phyloP scores from a whole-genome alignment of 257 asterid genomes.

The Ajuga chamaepitys region DNA sequence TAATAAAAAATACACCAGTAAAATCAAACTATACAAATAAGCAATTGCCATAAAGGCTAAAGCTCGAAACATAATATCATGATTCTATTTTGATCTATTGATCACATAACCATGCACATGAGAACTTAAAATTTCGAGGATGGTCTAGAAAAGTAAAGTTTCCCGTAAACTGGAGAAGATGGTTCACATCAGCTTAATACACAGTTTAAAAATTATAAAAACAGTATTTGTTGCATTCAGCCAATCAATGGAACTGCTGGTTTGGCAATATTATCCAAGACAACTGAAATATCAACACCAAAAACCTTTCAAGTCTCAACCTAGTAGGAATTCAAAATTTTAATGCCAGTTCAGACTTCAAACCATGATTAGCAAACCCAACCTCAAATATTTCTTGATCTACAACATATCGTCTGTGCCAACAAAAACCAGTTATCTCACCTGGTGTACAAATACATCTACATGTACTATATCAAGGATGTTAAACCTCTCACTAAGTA shows the following conservation, averaged over 20 bases:
- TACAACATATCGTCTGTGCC: not conserved
- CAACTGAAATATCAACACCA: not conserved
- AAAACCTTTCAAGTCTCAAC: not conserved
- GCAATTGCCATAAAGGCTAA: not conserved
- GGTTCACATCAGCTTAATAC: not conserved
- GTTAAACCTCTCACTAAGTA: slow-evolving; percentile 2
- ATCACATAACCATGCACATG: not conserved
- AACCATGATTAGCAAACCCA: not conserved
- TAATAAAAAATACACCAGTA: not conserved
- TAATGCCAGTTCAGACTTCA: not conserved
- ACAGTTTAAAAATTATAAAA: not conserved
- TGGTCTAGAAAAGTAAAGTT: not conserved
- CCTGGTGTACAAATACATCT: not conserved
- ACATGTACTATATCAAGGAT: not conserved
- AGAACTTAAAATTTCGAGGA: not conserved
- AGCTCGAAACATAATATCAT: no score
- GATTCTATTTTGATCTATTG: not conserved
- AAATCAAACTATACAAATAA: not conserved
- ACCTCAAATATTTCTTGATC: slow-evolving; percentile 2
- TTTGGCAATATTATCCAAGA: slow-evolving; percentile 4
- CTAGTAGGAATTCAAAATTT: not conserved
- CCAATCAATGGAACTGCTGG: not conserved
- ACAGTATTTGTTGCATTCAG: not conserved
- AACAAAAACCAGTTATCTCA: not conserved
- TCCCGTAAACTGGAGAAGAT: not conserved